phyloP scores from a whole-genome alignment of 2,329 filamentous ascomycete genomes.

The Meredithiella fracta region DNA sequence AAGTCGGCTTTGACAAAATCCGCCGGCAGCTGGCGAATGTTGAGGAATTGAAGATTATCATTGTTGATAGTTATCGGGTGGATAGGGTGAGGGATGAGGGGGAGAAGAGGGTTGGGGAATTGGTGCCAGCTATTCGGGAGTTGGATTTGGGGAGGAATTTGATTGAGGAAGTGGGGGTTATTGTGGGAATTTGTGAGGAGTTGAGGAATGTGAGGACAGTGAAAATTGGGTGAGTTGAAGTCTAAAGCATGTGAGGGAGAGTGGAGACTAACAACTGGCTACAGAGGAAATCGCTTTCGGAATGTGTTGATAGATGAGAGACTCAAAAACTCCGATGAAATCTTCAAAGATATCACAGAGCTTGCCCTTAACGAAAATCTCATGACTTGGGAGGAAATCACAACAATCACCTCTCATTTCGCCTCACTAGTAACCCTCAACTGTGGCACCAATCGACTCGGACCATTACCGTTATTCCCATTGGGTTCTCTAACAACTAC shows the following conservation, averaged over 20 bases:
- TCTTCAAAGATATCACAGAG: conserved; percentile 37
- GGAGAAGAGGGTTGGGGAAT: conserved; percentile 27
- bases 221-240: conserved; percentile 9
- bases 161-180: conserved; percentile 48
- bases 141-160: conserved; percentile 77
- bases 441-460: conserved; percentile 42
- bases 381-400: conserved; percentile 48
- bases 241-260: too few species aligned
- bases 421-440: conserved; percentile 32
- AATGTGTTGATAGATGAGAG: conserved; percentile 23
- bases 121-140: conserved; percentile 54
- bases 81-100: conserved; percentile 21
- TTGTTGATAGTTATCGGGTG: conserved; percentile 64
- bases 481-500: conserved; percentile 27
- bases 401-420: conserved; percentile 37
- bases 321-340: conserved; percentile 21
- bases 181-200: conserved; percentile 54
- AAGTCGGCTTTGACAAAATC: conserved; percentile 92
- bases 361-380: conserved; percentile 52
- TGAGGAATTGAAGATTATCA: conserved; percentile 59
- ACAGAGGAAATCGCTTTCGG: conserved; percentile 58
- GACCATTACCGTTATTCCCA: conserved; percentile 30
- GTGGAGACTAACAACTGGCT: not conserved
- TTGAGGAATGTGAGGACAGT: conserved; percentile 50
- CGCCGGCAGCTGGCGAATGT: conserved; percentile 62